Base-by-base conservation (phyloP, 2,329 filamentous ascomycete genomes). In the Pyrenophora teres region DNA sequence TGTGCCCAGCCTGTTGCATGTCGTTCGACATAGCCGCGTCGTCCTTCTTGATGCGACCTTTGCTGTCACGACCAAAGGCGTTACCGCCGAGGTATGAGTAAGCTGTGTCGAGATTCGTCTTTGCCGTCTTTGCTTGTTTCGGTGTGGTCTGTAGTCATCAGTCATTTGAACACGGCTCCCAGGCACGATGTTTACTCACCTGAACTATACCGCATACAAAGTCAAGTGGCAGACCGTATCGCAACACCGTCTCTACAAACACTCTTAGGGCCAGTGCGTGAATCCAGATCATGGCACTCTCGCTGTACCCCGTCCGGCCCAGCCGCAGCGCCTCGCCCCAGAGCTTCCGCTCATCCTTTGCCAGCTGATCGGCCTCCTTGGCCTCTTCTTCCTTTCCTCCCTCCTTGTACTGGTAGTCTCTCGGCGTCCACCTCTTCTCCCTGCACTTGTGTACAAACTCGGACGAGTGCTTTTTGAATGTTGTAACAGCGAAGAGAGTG, bases 241-340 rank as follows among this genome's bases (percentile, higher is more conserved):
- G 86, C 69, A 99, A 79, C n/a, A 99, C 94, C 4, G 92, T 96
- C 81, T 99, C 94, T 16, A 99, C 94, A 75, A 97, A 99, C 16
- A 97, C 92, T 46, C 94, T 82, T 66, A 99, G 77, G 6, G 92
- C 89, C 68, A 97, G 80, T 23, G 96, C 89, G 71, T 99, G 94
- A 42, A 96, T 83, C 91, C 92, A 96, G 46, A 93, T 88, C 90
- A 96, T 96, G 60, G 96, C 91, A 57, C 88, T 88, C 77, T 99
- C 94, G 70, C 91, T 93, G 85, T 94, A 99, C 13, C 91, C 92
- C n/a, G 91, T 96, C 57, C 92, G 82, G 12, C 88, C 90, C 65
- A 97, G 81, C 60, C 92, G 84, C 68, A 99, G 75, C 3, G 92
- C 92, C 77, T 99, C 93, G 9, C 91, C 92, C 86, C 92, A 96